phyloP scores from a whole-genome alignment of 345 rosid species.

The Aquilaria sinensis region DNA sequence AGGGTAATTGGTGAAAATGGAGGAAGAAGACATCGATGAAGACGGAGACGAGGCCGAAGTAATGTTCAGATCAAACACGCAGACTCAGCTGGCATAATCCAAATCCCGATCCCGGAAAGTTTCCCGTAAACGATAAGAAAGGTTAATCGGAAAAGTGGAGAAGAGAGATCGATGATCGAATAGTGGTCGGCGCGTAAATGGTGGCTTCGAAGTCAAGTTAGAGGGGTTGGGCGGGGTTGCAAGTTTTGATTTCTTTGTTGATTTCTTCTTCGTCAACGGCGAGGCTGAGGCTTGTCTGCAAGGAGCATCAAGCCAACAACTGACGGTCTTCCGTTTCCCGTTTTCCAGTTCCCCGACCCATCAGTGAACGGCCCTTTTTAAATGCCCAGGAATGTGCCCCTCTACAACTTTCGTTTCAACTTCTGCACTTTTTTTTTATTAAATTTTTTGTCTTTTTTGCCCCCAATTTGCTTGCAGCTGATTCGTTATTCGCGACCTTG shows the following conservation, averaged over 20 bases:
- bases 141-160: too few relatives aligned
- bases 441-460: too few relatives aligned
- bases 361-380: not conserved
- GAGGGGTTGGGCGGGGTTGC: not conserved
- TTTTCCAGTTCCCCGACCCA: not conserved
- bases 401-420: too few relatives aligned
- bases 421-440: too few relatives aligned
- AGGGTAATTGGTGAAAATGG: conserved; percentile 51
- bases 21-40: conserved; percentile 26
- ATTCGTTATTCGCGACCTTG: too few relatives aligned
- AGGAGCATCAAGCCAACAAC: conserved; percentile 3
- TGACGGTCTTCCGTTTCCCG: conserved; percentile 24
- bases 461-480: too few relatives aligned
- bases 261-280: not conserved
- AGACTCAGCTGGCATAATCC: conserved; percentile 26
- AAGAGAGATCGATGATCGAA: too few relatives aligned
- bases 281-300: too few relatives aligned
- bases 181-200: too few relatives aligned
- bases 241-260: not conserved
- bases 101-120: conserved; percentile 5
- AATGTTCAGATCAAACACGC: not conserved
- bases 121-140: conserved; percentile 3
- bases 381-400: too few relatives aligned
- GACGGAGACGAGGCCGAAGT: conserved; percentile 25
- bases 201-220: not conserved